phyloP scores from a whole-genome alignment of 2,329 filamentous ascomycete species.

The Talaromyces atroroseus region DNA sequence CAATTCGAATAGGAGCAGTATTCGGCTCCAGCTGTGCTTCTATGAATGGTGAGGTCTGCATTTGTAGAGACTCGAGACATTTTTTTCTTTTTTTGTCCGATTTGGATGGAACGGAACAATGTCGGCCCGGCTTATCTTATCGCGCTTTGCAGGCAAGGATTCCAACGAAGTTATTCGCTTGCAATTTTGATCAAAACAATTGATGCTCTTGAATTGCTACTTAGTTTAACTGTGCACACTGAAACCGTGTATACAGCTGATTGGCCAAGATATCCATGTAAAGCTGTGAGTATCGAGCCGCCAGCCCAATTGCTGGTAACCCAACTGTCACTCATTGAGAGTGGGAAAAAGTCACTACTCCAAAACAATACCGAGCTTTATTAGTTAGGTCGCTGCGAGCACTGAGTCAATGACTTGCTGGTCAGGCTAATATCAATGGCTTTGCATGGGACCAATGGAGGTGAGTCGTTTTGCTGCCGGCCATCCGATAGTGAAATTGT shows the following conservation, averaged over 20 bases:
- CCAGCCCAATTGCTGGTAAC: background rate
- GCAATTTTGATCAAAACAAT: background rate
- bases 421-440: conserved; percentile 1
- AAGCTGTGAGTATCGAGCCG: background rate
- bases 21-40: background rate
- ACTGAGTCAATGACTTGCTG: background rate
- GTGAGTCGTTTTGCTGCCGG: background rate
- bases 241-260: background rate
- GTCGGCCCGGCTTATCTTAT: conserved; percentile 17
- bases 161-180: background rate
- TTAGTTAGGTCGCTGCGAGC: background rate
- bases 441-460: conserved; percentile 2
- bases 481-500: background rate
- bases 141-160: background rate
- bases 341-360: background rate
- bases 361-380: background rate
- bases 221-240: background rate
- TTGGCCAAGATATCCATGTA: background rate
- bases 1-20: background rate
- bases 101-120: conserved; percentile 7
- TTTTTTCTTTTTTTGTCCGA: conserved; percentile 2
- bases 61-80: background rate
- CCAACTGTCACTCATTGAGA: background rate
- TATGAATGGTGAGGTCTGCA: background rate
- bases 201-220: background rate